phyloP scores from a whole-genome alignment of 257 asterid genomes.

The Nemophila menziesii region DNA sequence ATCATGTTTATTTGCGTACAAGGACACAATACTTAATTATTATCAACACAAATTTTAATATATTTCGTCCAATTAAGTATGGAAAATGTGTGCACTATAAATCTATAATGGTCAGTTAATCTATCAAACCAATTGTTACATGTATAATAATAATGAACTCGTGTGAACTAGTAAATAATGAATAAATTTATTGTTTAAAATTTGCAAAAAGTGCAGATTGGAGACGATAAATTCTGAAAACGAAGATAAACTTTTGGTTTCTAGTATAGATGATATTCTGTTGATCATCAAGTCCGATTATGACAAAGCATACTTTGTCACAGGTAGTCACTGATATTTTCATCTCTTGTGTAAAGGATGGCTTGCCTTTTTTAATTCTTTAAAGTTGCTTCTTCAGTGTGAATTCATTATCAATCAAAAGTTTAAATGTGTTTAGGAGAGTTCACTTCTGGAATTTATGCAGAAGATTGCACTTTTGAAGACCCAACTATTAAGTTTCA shows the following conservation, averaged over 20 bases:
- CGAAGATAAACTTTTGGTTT: constrained; percentile 24
- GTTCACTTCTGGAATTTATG: constrained; percentile 61
- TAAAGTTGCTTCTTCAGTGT: neutral
- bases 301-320: constrained; percentile 68
- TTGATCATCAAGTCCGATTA: constrained; percentile 51
- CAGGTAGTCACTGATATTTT: constrained; percentile 30
- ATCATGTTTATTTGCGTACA: neutral
- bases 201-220: constrained; percentile 21
- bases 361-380: constrained; percentile 1
- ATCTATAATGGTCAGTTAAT: no score
- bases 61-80: no score
- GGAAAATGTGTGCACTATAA: no score
- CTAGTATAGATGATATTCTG: constrained; percentile 42
- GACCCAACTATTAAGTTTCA: constrained; percentile 78
- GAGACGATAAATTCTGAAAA: constrained; percentile 17
- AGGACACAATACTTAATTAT: neutral
- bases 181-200: neutral
- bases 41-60: no score
- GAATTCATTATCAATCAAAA: constrained; percentile 11
- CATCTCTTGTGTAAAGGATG: constrained; percentile 2
- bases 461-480: constrained; percentile 69
- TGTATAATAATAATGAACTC: neutral
- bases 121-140: no score
- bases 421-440: constrained; percentile 26
- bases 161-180: no score